These are phyloP conservation scores for Corylus heterophylla DNA, from an alignment of 306 rosid genomes.

Conservation along the genomic window DNA sequence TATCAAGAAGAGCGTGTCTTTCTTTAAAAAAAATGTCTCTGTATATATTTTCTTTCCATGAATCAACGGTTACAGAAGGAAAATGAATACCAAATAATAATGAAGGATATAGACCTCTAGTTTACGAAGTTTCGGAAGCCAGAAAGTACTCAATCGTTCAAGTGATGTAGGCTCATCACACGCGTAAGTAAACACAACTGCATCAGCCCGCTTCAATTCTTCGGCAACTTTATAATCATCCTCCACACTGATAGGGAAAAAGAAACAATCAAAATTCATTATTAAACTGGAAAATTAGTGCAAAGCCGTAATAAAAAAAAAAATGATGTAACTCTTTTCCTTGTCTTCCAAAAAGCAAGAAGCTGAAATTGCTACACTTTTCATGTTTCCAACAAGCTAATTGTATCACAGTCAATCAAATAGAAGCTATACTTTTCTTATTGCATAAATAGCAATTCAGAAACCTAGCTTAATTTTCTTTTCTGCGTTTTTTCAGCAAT, in stretches of 20 bases:
- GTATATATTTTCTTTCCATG: neutral
- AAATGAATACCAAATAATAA: neutral
- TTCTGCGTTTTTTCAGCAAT: neutral
- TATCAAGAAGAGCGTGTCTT: neutral
- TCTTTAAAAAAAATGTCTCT: neutral
- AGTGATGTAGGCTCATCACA: slow-evolving; percentile 87
- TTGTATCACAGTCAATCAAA: neutral
- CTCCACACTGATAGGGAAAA: slow-evolving; percentile 53
- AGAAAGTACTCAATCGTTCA: slow-evolving; percentile 73
- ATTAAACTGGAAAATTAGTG: neutral
- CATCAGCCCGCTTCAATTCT: slow-evolving; percentile 90
- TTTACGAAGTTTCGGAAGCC: slow-evolving; percentile 96
- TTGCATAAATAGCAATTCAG: neutral
- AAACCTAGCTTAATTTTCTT: neutral
- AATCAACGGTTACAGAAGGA: neutral
- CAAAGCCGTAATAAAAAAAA: neutral
- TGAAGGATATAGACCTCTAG: slow-evolving; percentile 61
- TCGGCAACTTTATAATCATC: slow-evolving; percentile 84
- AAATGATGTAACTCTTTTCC: neutral
- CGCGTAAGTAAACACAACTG: slow-evolving; percentile 92
- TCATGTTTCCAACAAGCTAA: neutral
- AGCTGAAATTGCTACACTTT: neutral
- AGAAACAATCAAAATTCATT: slow-evolving; percentile 5
- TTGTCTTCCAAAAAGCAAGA: neutral
- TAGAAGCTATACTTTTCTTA: neutral